A percentile compares a stretch with the other conserved stretches of the same genome.
These are phyloP conservation scores for Tricholoma bakamatsutake DNA, from an alignment of 768 basidiomycete species.

Conservation along the genomic window DNA sequence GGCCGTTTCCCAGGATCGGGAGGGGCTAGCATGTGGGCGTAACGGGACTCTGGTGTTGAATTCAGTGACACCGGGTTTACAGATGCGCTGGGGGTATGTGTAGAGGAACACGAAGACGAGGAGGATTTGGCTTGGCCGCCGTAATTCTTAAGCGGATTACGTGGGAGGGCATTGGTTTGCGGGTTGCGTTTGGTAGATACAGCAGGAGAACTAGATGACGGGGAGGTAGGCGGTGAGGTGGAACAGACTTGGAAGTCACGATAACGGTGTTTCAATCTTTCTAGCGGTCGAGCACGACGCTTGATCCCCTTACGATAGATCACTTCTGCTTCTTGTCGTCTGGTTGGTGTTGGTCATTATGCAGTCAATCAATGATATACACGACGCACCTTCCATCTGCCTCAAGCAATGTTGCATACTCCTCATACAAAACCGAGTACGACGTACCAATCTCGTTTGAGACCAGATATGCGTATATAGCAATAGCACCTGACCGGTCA, in stretches of 20 bases:
- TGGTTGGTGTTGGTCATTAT: slow-evolving; percentile 21
- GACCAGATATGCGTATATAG: slow-evolving; percentile 68
- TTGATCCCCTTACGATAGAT: slow-evolving; percentile 81
- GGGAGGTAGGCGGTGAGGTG: slow-evolving; percentile 29
- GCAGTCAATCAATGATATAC: not conserved
- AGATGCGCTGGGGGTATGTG: slow-evolving; percentile 23
- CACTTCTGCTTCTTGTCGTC: slow-evolving; percentile 71
- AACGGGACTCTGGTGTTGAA: slow-evolving; percentile 45
- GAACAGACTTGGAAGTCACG: slow-evolving; percentile 68
- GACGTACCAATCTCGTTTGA: slow-evolving; percentile 70
- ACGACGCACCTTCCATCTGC: slow-evolving; percentile 63
- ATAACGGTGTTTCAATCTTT: slow-evolving; percentile 77
- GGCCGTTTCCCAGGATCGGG: slow-evolving; percentile 62
- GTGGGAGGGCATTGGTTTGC: slow-evolving; percentile 18
- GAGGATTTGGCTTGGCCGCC: slow-evolving; percentile 27
- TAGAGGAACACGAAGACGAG: slow-evolving; percentile 21
- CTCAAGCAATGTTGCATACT: slow-evolving; percentile 82
- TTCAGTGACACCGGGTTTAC: slow-evolving; percentile 21
- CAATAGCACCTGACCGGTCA: slow-evolving; percentile 61
- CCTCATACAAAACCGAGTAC: slow-evolving; percentile 83
- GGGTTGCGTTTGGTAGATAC: not conserved
- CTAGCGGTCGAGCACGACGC: slow-evolving; percentile 74
- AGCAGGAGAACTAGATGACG: slow-evolving; percentile 17
- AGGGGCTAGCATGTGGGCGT: slow-evolving; percentile 70
- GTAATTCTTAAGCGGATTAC: slow-evolving; percentile 16